Percentiles rank a stretch among this genome's conserved stretches.
Conservation (phyloP, 495 filamentous ascomycete genomes). For the Tuber brumale region DNA sequence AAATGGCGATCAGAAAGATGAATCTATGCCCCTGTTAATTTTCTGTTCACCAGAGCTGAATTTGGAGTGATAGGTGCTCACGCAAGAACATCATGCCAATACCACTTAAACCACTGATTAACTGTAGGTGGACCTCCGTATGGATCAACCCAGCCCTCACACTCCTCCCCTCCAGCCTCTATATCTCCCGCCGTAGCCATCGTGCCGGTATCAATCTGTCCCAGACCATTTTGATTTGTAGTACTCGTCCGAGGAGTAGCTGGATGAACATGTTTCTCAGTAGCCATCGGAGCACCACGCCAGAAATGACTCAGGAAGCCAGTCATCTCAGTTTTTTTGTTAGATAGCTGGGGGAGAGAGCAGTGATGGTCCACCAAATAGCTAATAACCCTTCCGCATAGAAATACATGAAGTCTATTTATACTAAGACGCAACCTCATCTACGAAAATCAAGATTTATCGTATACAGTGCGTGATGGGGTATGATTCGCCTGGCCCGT, state of each 20-base stretch:
- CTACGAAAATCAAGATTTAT: not conserved
- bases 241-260: slow-evolving; percentile 15
- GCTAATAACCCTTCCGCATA: not conserved
- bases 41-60: not conserved
- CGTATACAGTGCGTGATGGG: not conserved
- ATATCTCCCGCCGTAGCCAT: slow-evolving; percentile 6
- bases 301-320: slow-evolving; percentile 14
- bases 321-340: slow-evolving; percentile 10
- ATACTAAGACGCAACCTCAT: not conserved
- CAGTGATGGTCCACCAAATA: slow-evolving; percentile 1
- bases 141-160: slow-evolving; percentile 36
- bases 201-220: slow-evolving; percentile 7
- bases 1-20: slow-evolving; percentile 30
- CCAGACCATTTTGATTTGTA: slow-evolving; percentile 15
- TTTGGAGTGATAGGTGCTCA: slow-evolving; percentile 12
- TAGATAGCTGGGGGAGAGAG: not conserved
- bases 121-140: slow-evolving; percentile 38
- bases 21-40: slow-evolving; percentile 21
- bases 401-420: slow-evolving; percentile 7
- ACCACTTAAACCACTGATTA: slow-evolving; percentile 36
- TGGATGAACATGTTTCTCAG: slow-evolving; percentile 4
- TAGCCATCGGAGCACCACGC: slow-evolving; percentile 8
- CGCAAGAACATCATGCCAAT: slow-evolving; percentile 40
- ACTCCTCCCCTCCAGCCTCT: slow-evolving; percentile 21
- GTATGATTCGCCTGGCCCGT: not conserved